A percentile compares a stretch with the other conserved stretches of the same genome.
phyloP scores from a whole-genome alignment of 164 flowering plant genomes.

The Dillenia suffruticosa region DNA sequence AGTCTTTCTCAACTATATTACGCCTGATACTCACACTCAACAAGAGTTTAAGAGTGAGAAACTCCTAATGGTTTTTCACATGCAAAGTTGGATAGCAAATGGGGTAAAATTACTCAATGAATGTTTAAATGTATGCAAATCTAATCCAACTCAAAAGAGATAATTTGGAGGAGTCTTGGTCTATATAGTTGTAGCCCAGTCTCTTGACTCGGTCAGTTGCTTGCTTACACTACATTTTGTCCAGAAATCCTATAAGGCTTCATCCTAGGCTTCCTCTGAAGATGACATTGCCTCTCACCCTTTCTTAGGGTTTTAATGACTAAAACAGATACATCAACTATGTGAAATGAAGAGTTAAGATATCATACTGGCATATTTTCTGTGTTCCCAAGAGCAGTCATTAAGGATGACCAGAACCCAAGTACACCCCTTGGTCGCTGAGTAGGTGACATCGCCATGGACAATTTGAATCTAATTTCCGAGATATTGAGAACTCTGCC shows the following conservation, averaged over 20 bases:
- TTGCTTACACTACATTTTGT: too few species aligned
- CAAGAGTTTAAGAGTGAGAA: too few species aligned
- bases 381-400: constrained; percentile 99
- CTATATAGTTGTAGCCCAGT: too few species aligned
- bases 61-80: too few species aligned
- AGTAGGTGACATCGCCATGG: constrained; percentile 98
- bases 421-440: constrained; percentile 98
- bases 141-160: too few species aligned
- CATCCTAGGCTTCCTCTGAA: background rate
- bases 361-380: constrained; percentile 92
- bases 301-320: too few species aligned
- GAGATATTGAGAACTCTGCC: constrained; percentile 82
- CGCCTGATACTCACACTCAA: background rate
- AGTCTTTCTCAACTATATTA: background rate
- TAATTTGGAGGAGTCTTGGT: too few species aligned
- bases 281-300: background rate
- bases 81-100: too few species aligned
- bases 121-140: too few species aligned
- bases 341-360: background rate
- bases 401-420: constrained; percentile 97
- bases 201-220: too few species aligned
- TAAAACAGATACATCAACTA: background rate
- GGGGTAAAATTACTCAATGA: too few species aligned
- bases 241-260: too few species aligned
- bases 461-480: constrained; percentile 82